Evolutionary conservation across 768 basidiomycete genomes (phyloP).

Genomic region (Rhizopogon sp.): DNA sequence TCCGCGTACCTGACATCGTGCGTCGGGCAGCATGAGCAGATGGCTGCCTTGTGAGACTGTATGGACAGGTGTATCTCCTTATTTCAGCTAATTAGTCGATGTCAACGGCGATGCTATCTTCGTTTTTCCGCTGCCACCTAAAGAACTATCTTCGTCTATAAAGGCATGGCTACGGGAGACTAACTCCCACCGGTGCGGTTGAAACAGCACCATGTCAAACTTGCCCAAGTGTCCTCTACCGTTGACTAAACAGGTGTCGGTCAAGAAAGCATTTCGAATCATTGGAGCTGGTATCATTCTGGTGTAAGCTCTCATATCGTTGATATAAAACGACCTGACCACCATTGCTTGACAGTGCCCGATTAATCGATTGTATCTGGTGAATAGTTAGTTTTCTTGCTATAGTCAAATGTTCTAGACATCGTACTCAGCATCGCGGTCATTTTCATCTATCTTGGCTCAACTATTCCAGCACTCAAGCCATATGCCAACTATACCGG

Average conservation of each 20-base stretch:
- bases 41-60: no score
- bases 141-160: no score
- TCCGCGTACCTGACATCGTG: no score
- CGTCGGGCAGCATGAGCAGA: no score
- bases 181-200: neutral
- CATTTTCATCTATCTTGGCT: neutral
- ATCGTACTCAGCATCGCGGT: neutral
- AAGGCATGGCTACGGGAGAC: no score
- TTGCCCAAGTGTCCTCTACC: neutral
- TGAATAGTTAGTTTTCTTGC: neutral
- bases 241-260: neutral
- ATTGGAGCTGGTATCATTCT: neutral
- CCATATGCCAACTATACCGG: neutral
- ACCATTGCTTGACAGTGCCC: neutral
- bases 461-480: neutral
- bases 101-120: no score
- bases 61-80: no score
- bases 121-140: no score
- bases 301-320: neutral
- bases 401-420: neutral
- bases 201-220: neutral
- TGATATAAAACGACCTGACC: neutral
- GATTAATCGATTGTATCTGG: neutral
- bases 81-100: no score
- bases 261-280: neutral